These are phyloP conservation scores for Oenanthe sinensis DNA, from an alignment of 129 eudicot genomes.

Conservation along the genomic window DNA sequence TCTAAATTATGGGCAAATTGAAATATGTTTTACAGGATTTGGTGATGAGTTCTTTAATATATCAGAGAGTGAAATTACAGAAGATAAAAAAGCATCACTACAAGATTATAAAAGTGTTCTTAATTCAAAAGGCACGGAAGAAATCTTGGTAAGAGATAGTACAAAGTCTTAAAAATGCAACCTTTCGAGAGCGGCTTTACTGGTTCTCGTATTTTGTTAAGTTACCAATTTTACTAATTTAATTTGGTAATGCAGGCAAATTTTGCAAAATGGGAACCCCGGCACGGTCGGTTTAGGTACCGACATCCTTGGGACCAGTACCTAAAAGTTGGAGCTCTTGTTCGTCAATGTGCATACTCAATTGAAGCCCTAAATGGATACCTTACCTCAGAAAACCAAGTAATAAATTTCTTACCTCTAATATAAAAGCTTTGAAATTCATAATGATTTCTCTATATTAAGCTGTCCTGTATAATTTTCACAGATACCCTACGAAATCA, in stretches of 20 bases:
- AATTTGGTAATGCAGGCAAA: slow-evolving; percentile 27
- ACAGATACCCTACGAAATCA: slow-evolving; percentile 36
- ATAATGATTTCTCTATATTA: not conserved
- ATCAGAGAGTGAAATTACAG: slow-evolving; percentile 4
- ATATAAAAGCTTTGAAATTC: not conserved
- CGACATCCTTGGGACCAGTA: slow-evolving; percentile 55
- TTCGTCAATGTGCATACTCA: slow-evolving; percentile 42
- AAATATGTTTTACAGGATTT: slow-evolving; percentile 15
- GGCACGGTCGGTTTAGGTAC: slow-evolving; percentile 40
- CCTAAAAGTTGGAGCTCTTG: slow-evolving; percentile 32
- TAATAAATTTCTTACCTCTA: not conserved
- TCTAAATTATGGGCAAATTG: not conserved
- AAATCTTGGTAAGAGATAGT: slow-evolving; percentile 30
- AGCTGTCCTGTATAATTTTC: not conserved
- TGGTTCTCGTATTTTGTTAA: not conserved
- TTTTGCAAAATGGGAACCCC: slow-evolving; percentile 52
- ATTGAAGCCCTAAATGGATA: slow-evolving; percentile 37
- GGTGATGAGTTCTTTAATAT: slow-evolving; percentile 18
- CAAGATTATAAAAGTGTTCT: slow-evolving; percentile 26
- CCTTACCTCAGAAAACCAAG: slow-evolving; percentile 30
- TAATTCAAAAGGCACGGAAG: slow-evolving; percentile 36
- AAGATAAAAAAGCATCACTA: slow-evolving; percentile 1
- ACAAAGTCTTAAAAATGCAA: not conserved
- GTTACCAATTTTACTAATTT: not conserved
- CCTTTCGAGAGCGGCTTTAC: not conserved